phyloP scores from a whole-genome alignment of 768 basidiomycete genomes.

The Termitomyces sp. region DNA sequence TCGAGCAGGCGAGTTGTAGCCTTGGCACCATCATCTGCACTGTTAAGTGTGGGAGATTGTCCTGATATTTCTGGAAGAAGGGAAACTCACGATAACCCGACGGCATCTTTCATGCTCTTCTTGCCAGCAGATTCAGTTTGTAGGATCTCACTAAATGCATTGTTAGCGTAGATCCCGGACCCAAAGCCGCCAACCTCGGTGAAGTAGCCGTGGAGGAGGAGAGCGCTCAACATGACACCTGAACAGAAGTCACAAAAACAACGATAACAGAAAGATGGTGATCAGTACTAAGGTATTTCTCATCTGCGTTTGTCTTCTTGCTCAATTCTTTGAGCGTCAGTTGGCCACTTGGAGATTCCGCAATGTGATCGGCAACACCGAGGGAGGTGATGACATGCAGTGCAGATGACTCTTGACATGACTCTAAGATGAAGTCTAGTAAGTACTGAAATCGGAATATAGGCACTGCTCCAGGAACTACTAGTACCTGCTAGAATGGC shows the following conservation, averaged over 20 bases:
- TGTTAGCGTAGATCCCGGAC: constrained; percentile 9
- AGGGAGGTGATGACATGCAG: constrained; percentile 7
- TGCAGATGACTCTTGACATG: constrained; percentile 15
- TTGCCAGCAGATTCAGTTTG: not conserved
- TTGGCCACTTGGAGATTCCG: not conserved
- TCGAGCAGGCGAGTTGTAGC: constrained; percentile 13
- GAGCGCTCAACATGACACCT: constrained; percentile 12
- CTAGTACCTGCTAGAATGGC: constrained; percentile 11
- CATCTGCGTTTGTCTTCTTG: not conserved
- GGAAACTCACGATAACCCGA: constrained; percentile 8
- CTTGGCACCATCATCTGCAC: constrained; percentile 16
- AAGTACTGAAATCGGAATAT: not conserved
- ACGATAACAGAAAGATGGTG: not conserved
- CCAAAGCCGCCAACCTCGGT: constrained; percentile 13
- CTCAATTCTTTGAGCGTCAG: not conserved
- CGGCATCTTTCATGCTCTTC: constrained; percentile 11
- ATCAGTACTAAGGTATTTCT: no score
- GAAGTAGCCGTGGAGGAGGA: constrained; percentile 10
- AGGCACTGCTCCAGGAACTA: not conserved
- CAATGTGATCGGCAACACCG: constrained; percentile 10
- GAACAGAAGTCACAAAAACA: not conserved
- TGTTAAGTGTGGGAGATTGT: not conserved
- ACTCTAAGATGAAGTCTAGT: not conserved
- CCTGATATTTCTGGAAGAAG: not conserved
- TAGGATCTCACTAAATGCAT: constrained; percentile 6